Percentiles rank a stretch among this genome's conserved stretches.
phyloP scores from a whole-genome alignment of 139 green algal genomes.

The Micromonas commoda region DNA sequence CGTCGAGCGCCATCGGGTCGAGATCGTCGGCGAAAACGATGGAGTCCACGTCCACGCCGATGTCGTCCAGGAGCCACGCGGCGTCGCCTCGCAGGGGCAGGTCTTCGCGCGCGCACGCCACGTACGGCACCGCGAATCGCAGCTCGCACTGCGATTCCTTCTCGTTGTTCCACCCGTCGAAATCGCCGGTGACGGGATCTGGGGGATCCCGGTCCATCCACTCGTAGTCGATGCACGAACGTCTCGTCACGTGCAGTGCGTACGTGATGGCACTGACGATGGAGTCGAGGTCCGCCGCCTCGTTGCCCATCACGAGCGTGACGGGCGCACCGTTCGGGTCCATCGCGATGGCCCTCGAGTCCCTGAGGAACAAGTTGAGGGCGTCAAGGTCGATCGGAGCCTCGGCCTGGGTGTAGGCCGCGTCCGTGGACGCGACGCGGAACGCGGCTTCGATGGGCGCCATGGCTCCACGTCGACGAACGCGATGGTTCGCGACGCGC shows the following conservation, averaged over 20 bases:
- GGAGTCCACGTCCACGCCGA: constrained; percentile 5
- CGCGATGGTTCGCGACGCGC: too few species aligned
- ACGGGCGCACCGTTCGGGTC: neutral
- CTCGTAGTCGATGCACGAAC: too few species aligned
- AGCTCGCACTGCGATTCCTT: too few species aligned
- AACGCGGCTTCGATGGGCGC: too few species aligned
- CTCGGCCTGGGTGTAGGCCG: neutral
- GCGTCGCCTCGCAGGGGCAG: constrained; percentile 5
- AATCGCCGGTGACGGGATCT: too few species aligned
- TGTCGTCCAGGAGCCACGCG: neutral
- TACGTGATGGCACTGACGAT: constrained; percentile 2
- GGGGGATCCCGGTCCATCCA: too few species aligned
- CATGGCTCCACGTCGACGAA: too few species aligned
- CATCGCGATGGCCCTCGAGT: neutral
- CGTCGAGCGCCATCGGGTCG: neutral
- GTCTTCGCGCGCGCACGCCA: neutral
- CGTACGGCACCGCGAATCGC: neutral
- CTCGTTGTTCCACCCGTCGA: too few species aligned
- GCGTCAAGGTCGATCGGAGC: neutral
- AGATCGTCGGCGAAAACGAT: constrained; percentile 8
- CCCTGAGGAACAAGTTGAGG: neutral
- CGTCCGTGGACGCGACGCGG: neutral
- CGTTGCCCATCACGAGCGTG: neutral
- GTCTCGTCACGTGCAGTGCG: too few species aligned
- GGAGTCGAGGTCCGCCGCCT: constrained; percentile 9